These are phyloP conservation scores for Globisporangium nodosum DNA, from an alignment of 352 stramenopile genomes.

Conservation along the genomic window DNA sequence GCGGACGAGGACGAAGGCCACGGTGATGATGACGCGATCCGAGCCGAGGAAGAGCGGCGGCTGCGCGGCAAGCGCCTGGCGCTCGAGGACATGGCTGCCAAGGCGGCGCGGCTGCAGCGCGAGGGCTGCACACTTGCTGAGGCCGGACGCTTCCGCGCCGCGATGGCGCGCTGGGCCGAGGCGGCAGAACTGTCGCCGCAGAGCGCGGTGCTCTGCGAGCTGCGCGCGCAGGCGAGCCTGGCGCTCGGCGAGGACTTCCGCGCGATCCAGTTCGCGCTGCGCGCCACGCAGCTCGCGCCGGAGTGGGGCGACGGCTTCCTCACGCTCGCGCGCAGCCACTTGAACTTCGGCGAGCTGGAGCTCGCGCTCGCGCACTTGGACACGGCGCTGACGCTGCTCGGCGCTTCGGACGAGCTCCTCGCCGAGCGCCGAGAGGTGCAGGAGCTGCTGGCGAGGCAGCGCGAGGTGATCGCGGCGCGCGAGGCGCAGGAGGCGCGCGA, in stretches of 20 bases:
- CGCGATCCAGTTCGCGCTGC: constrained; percentile 59
- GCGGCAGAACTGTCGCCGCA: constrained; percentile 35
- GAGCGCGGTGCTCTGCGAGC: constrained; percentile 53
- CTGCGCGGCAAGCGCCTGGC: constrained; percentile 6
- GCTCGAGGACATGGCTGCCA: constrained; percentile 52
- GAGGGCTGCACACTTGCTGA: constrained; percentile 78
- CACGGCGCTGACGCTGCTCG: constrained; percentile 40
- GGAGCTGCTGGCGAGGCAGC: constrained; percentile 28
- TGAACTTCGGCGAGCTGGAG: constrained; percentile 79
- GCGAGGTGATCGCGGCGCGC: constrained; percentile 28
- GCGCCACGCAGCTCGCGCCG: constrained; percentile 45
- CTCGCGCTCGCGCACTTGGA: constrained; percentile 45
- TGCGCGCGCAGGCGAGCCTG: constrained; percentile 71
- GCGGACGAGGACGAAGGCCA: constrained; percentile 8
- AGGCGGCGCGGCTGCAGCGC: constrained; percentile 58
- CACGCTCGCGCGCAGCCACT: constrained; percentile 58
- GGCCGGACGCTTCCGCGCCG: constrained; percentile 46
- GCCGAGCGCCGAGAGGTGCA: constrained; percentile 47
- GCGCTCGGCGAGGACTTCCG: constrained; percentile 67
- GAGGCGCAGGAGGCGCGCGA: constrained; percentile 34
- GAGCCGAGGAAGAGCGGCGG: neutral
- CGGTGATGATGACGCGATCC: neutral
- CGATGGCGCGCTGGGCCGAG: constrained; percentile 66
- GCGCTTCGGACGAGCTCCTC: constrained; percentile 34
- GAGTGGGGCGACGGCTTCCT: constrained; percentile 64